Evolutionary conservation across 2,329 filamentous ascomycete species (phyloP), one percentile per base, ranked within the genome.

Genomic region (Microcera coccophila): DNA sequence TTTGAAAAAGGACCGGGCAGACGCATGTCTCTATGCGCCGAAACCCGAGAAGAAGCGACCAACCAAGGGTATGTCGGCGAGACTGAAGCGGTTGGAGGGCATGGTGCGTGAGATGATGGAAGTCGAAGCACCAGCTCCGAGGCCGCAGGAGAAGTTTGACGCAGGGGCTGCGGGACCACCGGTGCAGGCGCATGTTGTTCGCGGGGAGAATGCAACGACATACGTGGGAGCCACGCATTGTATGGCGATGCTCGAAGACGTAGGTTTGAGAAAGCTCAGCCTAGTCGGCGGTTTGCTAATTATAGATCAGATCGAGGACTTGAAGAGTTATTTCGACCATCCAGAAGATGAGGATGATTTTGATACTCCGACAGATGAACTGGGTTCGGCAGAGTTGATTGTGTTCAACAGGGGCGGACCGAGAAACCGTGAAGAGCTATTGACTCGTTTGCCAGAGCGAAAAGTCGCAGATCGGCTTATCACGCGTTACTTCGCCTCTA

Each of bases 171-270:
- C 39, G 15, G 51, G 55, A 10, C 62, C 59, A 22, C 52, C 53
- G 28, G 47, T 58, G 10, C 58, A 45, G 31, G 73, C 68, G 0
- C 66, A 74, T 40, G 66, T 79, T 5, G 64, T 78, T 16, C 61
- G 65, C 17, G 66, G 70, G 3, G 57, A 66, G 26, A 61, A 62
- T 38, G 67, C 65, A 9, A 71, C 69, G 32, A 76, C 71, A 4
- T 81, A 79, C 49, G 71, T 81, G 4, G 78, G 78, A 1, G 76
- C 76, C 4, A 81, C 78, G 34, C 77, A 81, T 45, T 79, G 76
- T 50, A 74, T 79, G 65, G 78, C 78, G 2, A 79, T 81, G 60
- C 61, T 81, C 10, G 74, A 81, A 54, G 75, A 81, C 64, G 77
- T 80, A 52, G 68, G 72, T 11, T 36, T 14, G 18, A 7, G 5